phyloP scores from a whole-genome alignment of 2,329 filamentous ascomycete species.

The Colletotrichum caudatum region DNA sequence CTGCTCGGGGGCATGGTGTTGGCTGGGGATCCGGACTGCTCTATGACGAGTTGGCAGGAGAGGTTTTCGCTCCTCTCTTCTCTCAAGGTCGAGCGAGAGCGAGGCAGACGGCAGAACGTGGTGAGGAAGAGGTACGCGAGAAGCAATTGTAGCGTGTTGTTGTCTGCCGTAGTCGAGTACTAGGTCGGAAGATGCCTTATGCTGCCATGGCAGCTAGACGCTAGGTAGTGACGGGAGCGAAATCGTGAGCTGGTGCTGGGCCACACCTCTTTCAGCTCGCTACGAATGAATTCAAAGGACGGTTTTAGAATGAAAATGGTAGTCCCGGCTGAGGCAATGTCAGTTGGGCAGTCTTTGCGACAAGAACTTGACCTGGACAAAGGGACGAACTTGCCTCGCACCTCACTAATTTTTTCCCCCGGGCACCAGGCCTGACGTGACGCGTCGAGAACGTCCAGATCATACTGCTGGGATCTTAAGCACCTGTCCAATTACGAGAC shows the following conservation, averaged over 20 bases:
- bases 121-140: neutral
- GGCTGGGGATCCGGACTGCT: neutral
- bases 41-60: neutral
- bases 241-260: neutral
- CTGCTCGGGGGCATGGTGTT: slow-evolving; percentile 39
- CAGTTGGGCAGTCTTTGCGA: neutral
- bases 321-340: neutral
- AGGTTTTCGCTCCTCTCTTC: neutral
- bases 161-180: neutral
- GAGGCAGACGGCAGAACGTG: neutral
- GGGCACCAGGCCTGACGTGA: slow-evolving; percentile 11
- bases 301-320: neutral
- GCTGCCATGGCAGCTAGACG: slow-evolving; percentile 7
- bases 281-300: neutral
- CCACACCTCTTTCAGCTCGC: neutral
- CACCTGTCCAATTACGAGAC: slow-evolving; percentile 9
- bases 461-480: slow-evolving; percentile 1
- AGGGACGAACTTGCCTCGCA: neutral
- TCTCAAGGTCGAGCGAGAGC: neutral
- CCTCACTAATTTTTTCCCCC: neutral
- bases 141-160: neutral
- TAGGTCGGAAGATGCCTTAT: neutral
- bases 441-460: slow-evolving; percentile 14
- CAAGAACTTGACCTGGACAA: neutral
- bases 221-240: neutral